Percentiles rank a stretch among this genome's conserved stretches.
Conservation (phyloP, 2,329 filamentous ascomycete genomes). For the Colletotrichum magnum region DNA sequence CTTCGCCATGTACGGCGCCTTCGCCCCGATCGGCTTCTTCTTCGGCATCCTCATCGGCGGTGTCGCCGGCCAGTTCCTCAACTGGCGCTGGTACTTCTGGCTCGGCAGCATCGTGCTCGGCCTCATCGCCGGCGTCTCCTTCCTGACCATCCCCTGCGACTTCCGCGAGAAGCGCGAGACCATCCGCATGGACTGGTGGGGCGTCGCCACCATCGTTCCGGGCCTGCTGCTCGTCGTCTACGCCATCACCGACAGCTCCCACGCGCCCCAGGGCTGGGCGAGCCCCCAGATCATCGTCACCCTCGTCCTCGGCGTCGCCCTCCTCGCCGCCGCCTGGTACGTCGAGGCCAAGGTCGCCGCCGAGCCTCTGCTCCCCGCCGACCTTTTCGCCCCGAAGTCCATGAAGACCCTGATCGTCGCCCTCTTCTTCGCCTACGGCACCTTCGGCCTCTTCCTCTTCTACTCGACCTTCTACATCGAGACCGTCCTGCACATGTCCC, state of each 20-base stretch:
- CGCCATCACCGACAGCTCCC: slow-evolving; percentile 75
- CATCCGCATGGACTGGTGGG: slow-evolving; percentile 72
- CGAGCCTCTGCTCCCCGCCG: slow-evolving; percentile 73
- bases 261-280: slow-evolving; percentile 73
- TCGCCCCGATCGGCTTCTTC: slow-evolving; percentile 71
- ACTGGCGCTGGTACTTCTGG: slow-evolving; percentile 80
- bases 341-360: slow-evolving; percentile 73
- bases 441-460: slow-evolving; percentile 72
- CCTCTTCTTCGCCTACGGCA: slow-evolving; percentile 73
- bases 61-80: slow-evolving; percentile 70
- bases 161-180: slow-evolving; percentile 44
- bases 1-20: slow-evolving; percentile 71
- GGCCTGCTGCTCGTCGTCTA: slow-evolving; percentile 76
- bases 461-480: slow-evolving; percentile 77
- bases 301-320: slow-evolving; percentile 68
- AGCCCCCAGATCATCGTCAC: slow-evolving; percentile 76
- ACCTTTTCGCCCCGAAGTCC: slow-evolving; percentile 73
- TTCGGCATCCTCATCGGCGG: slow-evolving; percentile 78
- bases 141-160: slow-evolving; percentile 56
- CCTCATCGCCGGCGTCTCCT: slow-evolving; percentile 61
- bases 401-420: slow-evolving; percentile 71
- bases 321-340: slow-evolving; percentile 69
- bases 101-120: slow-evolving; percentile 65
- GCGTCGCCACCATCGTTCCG: slow-evolving; percentile 65
- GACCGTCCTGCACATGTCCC: slow-evolving; percentile 69